phyloP scores from a whole-genome alignment of 805 yeast species.

The Debaryomyces maramus region DNA sequence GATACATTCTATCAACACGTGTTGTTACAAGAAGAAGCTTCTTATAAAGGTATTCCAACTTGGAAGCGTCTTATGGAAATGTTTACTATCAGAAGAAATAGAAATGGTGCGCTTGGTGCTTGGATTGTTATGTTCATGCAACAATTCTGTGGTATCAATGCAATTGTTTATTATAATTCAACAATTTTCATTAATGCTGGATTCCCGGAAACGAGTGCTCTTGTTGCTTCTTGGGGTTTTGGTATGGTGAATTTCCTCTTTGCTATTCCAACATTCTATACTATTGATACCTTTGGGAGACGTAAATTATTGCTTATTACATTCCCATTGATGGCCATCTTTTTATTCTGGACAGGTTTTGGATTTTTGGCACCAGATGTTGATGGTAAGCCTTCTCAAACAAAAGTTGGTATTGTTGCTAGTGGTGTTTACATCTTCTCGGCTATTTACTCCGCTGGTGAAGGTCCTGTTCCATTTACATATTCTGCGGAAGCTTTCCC shows the following conservation, averaged over 20 bases:
- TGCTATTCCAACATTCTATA: constrained; percentile 79
- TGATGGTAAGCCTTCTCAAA: constrained; percentile 28
- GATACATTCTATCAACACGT: constrained; percentile 61
- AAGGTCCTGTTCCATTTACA: constrained; percentile 89
- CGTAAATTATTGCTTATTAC: constrained; percentile 56
- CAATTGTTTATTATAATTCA: constrained; percentile 82
- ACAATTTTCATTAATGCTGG: constrained; percentile 71
- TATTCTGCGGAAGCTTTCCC: constrained; percentile 84
- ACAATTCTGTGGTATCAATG: constrained; percentile 88
- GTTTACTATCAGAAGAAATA: constrained; percentile 72
- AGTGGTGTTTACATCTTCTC: constrained; percentile 75
- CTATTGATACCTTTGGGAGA: constrained; percentile 79
- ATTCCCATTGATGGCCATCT: constrained; percentile 64
- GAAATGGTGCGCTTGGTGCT: constrained; percentile 79
- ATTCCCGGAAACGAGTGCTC: constrained; percentile 58
- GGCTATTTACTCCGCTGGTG: constrained; percentile 76
- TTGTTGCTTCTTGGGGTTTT: constrained; percentile 83
- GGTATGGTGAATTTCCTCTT: constrained; percentile 79
- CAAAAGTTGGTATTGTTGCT: constrained; percentile 65
- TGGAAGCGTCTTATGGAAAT: constrained; percentile 52
- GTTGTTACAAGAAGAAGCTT: constrained; percentile 59
- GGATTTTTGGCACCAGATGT: constrained; percentile 62
- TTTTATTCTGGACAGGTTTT: constrained; percentile 62
- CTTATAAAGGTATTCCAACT: constrained; percentile 47
- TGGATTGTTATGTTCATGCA: constrained; percentile 87